Evolutionary conservation across 305 asterid genomes (phyloP).

Genomic region (Salvia sclarea): DNA sequence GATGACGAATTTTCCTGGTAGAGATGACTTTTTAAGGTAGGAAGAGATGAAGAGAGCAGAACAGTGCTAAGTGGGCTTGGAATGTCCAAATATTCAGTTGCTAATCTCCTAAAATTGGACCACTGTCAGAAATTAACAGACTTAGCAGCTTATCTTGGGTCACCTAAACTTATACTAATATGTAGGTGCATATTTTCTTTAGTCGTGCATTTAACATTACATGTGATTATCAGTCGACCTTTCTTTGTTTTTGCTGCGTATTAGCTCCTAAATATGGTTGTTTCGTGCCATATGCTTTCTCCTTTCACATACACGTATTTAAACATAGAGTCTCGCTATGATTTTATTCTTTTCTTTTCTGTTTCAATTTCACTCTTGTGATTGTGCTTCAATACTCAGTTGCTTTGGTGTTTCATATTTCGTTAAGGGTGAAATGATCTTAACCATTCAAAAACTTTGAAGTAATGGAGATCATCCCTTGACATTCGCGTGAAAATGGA

Average conservation of each 20-base stretch:
- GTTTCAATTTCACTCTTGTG: neutral
- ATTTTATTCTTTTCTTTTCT: neutral
- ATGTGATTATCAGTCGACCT: neutral
- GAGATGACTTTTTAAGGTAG: no score
- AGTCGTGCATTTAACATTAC: neutral
- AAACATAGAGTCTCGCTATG: neutral
- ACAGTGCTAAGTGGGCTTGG: neutral
- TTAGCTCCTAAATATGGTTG: neutral
- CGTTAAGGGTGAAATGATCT: neutral
- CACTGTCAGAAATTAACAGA: neutral
- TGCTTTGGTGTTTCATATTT: neutral
- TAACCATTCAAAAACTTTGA: neutral
- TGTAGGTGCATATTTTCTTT: neutral
- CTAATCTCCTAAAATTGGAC: constrained; percentile 13
- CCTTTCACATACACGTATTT: neutral
- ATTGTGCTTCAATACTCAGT: no score
- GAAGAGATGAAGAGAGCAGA: constrained; percentile 11
- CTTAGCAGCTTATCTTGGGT: neutral
- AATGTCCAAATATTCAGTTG: constrained; percentile 10
- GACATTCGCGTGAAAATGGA: neutral
- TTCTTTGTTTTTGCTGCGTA: constrained; percentile 11
- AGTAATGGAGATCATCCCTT: constrained; percentile 10
- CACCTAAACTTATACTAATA: constrained; percentile 2
- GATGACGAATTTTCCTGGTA: constrained; percentile 4
- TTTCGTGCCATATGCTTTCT: neutral